Conservation (phyloP, 192 early-diverging fungal genomes). For the Gaertneriomyces sp. region DNA sequence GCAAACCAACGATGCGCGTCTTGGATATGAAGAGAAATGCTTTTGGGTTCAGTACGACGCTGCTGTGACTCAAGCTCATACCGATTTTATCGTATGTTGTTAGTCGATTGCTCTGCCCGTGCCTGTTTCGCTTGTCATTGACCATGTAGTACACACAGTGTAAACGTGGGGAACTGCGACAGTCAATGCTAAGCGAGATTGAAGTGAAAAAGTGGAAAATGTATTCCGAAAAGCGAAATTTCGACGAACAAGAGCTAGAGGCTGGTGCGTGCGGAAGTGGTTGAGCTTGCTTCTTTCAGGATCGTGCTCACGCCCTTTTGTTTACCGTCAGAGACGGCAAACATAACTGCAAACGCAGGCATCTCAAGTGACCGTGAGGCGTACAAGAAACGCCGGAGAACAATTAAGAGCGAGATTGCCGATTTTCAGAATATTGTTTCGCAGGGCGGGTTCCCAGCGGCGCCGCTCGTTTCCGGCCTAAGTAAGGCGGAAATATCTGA, state of each 20-base stretch:
- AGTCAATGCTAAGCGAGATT: constrained; percentile 18
- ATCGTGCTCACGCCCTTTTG: too few species aligned
- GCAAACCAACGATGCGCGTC: constrained; percentile 12
- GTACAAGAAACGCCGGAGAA: constrained; percentile 16
- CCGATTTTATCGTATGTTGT: constrained; percentile 26
- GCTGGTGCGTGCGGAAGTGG: too few species aligned
- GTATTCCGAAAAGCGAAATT: constrained; percentile 16
- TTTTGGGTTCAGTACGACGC: constrained; percentile 20
- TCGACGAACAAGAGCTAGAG: neutral
- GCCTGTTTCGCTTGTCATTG: too few species aligned
- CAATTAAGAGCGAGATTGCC: constrained; percentile 9
- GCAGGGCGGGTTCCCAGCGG: constrained; percentile 25
- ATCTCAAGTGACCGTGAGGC: neutral
- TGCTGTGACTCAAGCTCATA: constrained; percentile 16
- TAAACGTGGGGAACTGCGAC: constrained; percentile 15
- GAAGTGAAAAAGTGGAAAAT: constrained; percentile 26
- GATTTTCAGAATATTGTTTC: constrained; percentile 18
- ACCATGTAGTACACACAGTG: constrained; percentile 1
- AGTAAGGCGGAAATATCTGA: constrained; percentile 21
- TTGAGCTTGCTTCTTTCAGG: too few species aligned
- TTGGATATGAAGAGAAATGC: constrained; percentile 4
- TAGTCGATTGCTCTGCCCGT: neutral
- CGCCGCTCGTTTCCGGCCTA: constrained; percentile 3
- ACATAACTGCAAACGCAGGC: too few species aligned
- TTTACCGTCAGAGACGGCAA: too few species aligned